phyloP scores from a whole-genome alignment of 2,329 filamentous ascomycete species.

The Graphium sp. region DNA sequence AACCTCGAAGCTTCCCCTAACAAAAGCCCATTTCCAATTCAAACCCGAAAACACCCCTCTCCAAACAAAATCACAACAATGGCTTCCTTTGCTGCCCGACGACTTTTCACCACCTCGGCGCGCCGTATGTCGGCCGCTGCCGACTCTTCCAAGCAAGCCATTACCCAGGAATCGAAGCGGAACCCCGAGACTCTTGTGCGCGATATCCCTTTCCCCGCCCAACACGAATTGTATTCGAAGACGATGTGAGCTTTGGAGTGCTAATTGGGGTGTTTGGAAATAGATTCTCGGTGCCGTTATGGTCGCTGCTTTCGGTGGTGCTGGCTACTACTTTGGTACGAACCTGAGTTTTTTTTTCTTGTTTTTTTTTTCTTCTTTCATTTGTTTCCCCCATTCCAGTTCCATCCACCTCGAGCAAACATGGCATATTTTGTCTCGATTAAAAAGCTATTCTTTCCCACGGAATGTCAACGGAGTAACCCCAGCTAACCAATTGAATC shows the following conservation, averaged over 20 bases:
- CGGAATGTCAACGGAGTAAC: too few species aligned
- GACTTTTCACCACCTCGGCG: slow-evolving; percentile 35
- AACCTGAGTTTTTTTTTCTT: neutral
- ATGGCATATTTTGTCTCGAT: too few species aligned
- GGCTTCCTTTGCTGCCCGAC: slow-evolving; percentile 38
- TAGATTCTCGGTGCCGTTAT: slow-evolving; percentile 87
- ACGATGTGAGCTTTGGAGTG: too few species aligned
- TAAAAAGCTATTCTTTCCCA: neutral
- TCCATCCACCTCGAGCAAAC: too few species aligned
- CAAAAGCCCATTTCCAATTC: neutral
- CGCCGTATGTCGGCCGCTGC: slow-evolving; percentile 27
- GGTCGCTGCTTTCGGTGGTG: slow-evolving; percentile 72
- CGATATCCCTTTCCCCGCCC: slow-evolving; percentile 16
- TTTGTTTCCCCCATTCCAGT: neutral
- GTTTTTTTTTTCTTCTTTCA: too few species aligned
- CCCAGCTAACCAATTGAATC: too few species aligned
- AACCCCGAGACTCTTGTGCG: slow-evolving; percentile 12
- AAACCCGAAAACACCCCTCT: slow-evolving; percentile 8
- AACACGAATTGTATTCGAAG: neutral
- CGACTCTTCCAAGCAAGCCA: slow-evolving; percentile 21
- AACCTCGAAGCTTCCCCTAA: slow-evolving; percentile 7
- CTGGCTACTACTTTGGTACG: slow-evolving; percentile 77
- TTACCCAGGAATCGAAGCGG: slow-evolving; percentile 35
- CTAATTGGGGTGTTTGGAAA: slow-evolving; percentile 6
- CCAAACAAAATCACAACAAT: slow-evolving; percentile 20